Percentiles rank a stretch among this genome's conserved stretches.
Evolutionary conservation across 73 alveolate species (phyloP).

Genomic region (Symbiodinium pilosum): DNA sequence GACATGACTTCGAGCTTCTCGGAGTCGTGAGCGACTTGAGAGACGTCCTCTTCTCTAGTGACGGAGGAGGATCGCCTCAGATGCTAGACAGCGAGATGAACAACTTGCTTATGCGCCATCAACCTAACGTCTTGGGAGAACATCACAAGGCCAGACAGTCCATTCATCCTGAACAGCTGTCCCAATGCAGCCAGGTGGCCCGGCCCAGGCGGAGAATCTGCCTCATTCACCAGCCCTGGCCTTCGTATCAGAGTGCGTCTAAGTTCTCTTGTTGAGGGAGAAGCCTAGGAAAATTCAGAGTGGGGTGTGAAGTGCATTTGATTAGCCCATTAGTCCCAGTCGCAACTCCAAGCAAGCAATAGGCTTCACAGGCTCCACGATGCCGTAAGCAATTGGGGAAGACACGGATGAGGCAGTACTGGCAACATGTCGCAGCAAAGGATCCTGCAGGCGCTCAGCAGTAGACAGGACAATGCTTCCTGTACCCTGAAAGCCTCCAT

Average conservation of each 20-base stretch:
- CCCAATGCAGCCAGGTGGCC: not conserved
- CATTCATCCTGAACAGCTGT: not conserved
- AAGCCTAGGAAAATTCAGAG: too few relatives aligned
- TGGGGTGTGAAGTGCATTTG: too few relatives aligned
- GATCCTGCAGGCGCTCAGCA: not conserved
- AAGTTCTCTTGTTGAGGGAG: too few relatives aligned
- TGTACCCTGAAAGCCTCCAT: too few relatives aligned
- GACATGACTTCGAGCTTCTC: not conserved
- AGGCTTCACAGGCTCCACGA: conserved; percentile 4
- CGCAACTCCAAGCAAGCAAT: conserved; percentile 7
- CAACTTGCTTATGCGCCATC: not conserved
- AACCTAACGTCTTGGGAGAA: not conserved
- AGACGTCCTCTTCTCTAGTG: not conserved
- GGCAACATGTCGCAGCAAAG: not conserved
- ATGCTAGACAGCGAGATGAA: not conserved
- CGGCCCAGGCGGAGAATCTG: not conserved
- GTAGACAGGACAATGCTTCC: too few relatives aligned
- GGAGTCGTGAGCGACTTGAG: not conserved
- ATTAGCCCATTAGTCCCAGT: not conserved
- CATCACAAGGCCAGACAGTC: not conserved
- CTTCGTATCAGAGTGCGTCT: too few relatives aligned
- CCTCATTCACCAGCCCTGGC: not conserved
- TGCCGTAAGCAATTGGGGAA: too few relatives aligned
- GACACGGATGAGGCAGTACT: too few relatives aligned
- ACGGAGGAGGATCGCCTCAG: not conserved